Conservation (phyloP, 495 filamentous ascomycete genomes). For the Terfezia boudieri region DNA sequence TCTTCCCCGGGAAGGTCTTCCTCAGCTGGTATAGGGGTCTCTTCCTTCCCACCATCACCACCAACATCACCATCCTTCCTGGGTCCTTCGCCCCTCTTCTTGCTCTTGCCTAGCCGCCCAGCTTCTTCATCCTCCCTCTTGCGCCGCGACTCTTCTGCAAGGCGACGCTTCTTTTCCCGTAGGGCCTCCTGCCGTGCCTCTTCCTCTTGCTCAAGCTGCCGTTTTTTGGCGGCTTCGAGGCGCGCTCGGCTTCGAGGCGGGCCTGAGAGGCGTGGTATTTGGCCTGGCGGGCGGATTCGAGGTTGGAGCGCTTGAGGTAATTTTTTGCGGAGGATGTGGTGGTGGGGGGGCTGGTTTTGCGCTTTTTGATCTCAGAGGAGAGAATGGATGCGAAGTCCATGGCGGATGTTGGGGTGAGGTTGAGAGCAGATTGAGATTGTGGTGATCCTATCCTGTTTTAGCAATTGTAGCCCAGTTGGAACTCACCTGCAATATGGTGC, state of each 20-base stretch:
- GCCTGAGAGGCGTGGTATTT: conserved; percentile 64
- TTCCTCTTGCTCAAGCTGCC: conserved; percentile 78
- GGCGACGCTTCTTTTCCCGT: conserved; percentile 53
- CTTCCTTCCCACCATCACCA: no score
- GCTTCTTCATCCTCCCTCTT: conserved; percentile 39
- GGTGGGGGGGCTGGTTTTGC: conserved; percentile 18
- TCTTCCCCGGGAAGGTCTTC: no score
- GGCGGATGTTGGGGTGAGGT: no score
- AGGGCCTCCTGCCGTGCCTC: conserved; percentile 39
- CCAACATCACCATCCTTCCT: conserved; percentile 23
- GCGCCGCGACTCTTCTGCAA: conserved; percentile 57
- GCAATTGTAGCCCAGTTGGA: no score
- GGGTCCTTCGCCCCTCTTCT: conserved; percentile 41
- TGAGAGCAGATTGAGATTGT: no score
- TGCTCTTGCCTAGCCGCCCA: conserved; percentile 20
- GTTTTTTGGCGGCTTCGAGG: conserved; percentile 47
- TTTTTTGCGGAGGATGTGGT: conserved; percentile 35
- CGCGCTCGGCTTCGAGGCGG: conserved; percentile 40
- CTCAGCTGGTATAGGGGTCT: not conserved
- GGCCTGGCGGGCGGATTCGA: conserved; percentile 60
- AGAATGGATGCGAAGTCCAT: conserved; percentile 95
- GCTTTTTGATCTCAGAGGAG: conserved; percentile 70
- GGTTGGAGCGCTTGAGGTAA: conserved; percentile 66
- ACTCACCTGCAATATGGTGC: no score
- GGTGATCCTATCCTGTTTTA: no score